Base-by-base conservation (phyloP, 805 yeast genomes). In the Candida andamanensis region DNA sequence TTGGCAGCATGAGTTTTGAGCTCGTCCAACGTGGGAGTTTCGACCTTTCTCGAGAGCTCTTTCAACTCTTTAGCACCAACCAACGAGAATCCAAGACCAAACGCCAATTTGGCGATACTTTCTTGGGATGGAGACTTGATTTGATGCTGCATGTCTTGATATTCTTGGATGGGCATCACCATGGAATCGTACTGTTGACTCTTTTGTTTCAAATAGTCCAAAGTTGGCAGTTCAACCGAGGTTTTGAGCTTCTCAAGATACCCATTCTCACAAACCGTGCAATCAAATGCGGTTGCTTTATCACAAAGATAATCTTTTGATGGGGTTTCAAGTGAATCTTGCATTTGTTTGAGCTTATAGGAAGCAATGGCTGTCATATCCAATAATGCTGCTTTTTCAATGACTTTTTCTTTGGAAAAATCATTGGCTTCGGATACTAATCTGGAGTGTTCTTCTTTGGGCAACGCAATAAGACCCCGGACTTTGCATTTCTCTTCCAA, bases 1-100 rank as follows among this genome's bases (percentile, higher is more conserved):
- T 24, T 27, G 4, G 39, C 43, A 2, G 70, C 65, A 30, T 54
- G 55, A 18, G 54, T 56, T 20, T 49, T 50, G 15, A 72, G 38
- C 24, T 51, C 57, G 0, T 54, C 60, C 5, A 49, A 21, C 1
- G 60, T 39, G 14, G 63, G 65, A 3, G 35, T 22, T 4, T 52
- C 42, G 8, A 44, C 33, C n/a, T 30, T 36, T 6, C 28, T 27
- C 21, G 30, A 37, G 37, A 50, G 37, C 6, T 35, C 34, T 17
- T 35, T 31, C 21, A 36, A 36, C 14, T 37, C 29, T 4, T 30
- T 24, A 13, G 19, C 29, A 10, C 41, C 41, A 30, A 49, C 18
- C 15, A 49, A 29, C 1, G 42, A 30, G 19, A 42, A 36, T 9
- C 63, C 67, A 19, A 44, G 33, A 2, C 47, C 39, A 18, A 42